phyloP scores from a whole-genome alignment of 225 moss, liverwort and hornwort genomes.

The Sphagnum contortum region DNA sequence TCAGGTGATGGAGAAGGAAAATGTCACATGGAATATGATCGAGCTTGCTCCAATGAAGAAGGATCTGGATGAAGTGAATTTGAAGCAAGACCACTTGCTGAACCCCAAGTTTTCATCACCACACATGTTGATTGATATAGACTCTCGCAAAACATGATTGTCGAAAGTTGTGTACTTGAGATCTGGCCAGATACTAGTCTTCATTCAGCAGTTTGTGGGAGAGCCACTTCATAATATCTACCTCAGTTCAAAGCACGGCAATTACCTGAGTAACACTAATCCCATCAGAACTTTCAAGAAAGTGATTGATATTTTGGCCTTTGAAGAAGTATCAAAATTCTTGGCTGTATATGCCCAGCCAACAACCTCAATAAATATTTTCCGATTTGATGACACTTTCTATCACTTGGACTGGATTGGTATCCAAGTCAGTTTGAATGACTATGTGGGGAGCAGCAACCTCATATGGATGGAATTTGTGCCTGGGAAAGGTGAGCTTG shows the following conservation, averaged over 20 bases:
- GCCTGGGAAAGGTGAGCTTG: conserved; percentile 32
- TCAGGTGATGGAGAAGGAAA: conserved; percentile 16
- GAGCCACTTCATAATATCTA: conserved; percentile 4
- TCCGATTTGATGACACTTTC: conserved; percentile 21
- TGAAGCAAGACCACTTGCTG: conserved; percentile 1
- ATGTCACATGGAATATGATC: conserved; percentile 13
- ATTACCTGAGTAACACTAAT: background rate
- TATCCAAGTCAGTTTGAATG: conserved; percentile 13
- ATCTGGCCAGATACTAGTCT: conserved; percentile 23
- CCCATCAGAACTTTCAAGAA: conserved; percentile 3
- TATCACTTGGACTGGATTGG: conserved; percentile 13
- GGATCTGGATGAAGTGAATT: conserved; percentile 14
- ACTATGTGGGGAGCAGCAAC: conserved; percentile 9
- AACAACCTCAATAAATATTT: conserved; percentile 6
- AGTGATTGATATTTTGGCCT: conserved; percentile 23
- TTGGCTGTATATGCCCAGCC: conserved; percentile 23
- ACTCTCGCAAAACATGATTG: conserved; percentile 13
- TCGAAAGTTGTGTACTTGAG: conserved; percentile 11
- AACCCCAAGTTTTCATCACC: conserved; percentile 7
- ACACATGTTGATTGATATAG: conserved; percentile 20
- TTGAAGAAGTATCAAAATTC: conserved; percentile 35
- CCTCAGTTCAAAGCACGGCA: conserved; percentile 19
- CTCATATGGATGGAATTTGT: conserved; percentile 54
- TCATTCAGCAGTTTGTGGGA: conserved; percentile 4
- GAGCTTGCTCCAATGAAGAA: conserved; percentile 30